Percentiles rank a stretch among this genome's conserved stretches.
Evolutionary conservation across 1,139 yeast genomes (phyloP).

Genomic region (Yamadazyma oceani): DNA sequence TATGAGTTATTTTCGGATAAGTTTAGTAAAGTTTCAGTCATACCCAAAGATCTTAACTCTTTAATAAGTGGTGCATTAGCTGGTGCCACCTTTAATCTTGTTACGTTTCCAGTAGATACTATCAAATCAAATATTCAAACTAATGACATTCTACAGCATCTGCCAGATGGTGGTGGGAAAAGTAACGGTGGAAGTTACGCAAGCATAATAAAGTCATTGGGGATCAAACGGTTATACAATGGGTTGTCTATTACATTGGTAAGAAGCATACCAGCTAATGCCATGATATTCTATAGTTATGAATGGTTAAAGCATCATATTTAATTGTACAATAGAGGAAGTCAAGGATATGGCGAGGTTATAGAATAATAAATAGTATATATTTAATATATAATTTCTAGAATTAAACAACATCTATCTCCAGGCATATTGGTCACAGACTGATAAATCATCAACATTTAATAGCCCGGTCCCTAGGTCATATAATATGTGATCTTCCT

Average conservation of each 20-base stretch:
- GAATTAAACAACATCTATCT: too few relatives aligned
- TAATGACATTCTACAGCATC: slow-evolving; percentile 25
- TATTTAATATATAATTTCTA: background rate
- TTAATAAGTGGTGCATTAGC: slow-evolving; percentile 83
- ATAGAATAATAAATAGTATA: background rate
- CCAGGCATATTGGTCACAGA: slow-evolving; percentile 1
- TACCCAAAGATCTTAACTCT: slow-evolving; percentile 22
- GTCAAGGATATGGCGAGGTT: background rate
- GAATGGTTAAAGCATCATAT: slow-evolving; percentile 33
- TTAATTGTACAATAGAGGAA: too few relatives aligned
- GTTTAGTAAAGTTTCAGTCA: slow-evolving; percentile 31
- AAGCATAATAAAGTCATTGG: slow-evolving; percentile 30
- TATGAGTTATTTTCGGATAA: slow-evolving; percentile 58
- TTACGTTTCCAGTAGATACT: slow-evolving; percentile 88
- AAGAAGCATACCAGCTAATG: slow-evolving; percentile 89
- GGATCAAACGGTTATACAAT: slow-evolving; percentile 69
- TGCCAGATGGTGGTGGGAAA: slow-evolving; percentile 3
- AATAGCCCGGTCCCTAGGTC: slow-evolving; percentile 34
- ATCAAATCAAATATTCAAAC: slow-evolving; percentile 88
- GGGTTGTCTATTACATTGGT: slow-evolving; percentile 83
- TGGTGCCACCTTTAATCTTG: slow-evolving; percentile 76
- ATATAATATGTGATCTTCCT: slow-evolving; percentile 28
- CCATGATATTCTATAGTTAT: slow-evolving; percentile 77
- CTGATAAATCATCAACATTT: slow-evolving; percentile 35
- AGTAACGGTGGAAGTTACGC: slow-evolving; percentile 25